phyloP scores from a whole-genome alignment of 768 basidiomycete species.

The Termitomyces sp. region DNA sequence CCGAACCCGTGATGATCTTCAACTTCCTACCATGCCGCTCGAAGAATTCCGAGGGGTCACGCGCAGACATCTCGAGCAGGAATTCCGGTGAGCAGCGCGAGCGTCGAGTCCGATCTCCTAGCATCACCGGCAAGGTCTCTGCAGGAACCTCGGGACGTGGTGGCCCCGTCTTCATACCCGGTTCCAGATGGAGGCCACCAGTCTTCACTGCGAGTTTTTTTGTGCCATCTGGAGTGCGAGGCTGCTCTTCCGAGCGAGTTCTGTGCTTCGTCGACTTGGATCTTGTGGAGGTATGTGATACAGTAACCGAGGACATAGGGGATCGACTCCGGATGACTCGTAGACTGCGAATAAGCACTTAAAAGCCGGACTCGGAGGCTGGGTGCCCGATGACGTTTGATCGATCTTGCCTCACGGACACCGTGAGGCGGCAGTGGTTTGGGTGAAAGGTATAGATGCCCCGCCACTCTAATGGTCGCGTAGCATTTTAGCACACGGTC shows the following conservation, averaged over 20 bases:
- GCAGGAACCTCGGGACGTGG: constrained; percentile 17
- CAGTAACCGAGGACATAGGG: constrained; percentile 17
- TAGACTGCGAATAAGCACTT: constrained; percentile 1
- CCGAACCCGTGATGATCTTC: constrained; percentile 38
- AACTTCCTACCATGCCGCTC: constrained; percentile 31
- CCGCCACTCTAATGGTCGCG: constrained; percentile 15
- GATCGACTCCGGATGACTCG: not conserved
- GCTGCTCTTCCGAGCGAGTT: not conserved
- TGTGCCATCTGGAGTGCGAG: constrained; percentile 1
- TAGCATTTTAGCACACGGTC: constrained; percentile 5
- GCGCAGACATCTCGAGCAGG: constrained; percentile 35
- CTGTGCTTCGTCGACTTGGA: constrained; percentile 15
- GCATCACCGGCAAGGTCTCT: constrained; percentile 28
- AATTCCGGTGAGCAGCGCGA: constrained; percentile 44
- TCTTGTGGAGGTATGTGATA: constrained; percentile 15
- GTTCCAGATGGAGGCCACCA: constrained; percentile 5
- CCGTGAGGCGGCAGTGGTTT: constrained; percentile 20
- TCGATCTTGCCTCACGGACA: constrained; percentile 21
- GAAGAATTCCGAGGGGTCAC: constrained; percentile 24
- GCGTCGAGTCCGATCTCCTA: constrained; percentile 36
- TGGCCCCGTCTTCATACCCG: constrained; percentile 4
- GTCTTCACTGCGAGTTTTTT: constrained; percentile 17
- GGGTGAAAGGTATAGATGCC: constrained; percentile 12
- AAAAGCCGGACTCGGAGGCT: constrained; percentile 1
- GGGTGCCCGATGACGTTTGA: constrained; percentile 3